These are phyloP conservation scores for Ogataea nakhonphanomensis DNA, from an alignment of 805 yeast genomes.

Conservation along the genomic window DNA sequence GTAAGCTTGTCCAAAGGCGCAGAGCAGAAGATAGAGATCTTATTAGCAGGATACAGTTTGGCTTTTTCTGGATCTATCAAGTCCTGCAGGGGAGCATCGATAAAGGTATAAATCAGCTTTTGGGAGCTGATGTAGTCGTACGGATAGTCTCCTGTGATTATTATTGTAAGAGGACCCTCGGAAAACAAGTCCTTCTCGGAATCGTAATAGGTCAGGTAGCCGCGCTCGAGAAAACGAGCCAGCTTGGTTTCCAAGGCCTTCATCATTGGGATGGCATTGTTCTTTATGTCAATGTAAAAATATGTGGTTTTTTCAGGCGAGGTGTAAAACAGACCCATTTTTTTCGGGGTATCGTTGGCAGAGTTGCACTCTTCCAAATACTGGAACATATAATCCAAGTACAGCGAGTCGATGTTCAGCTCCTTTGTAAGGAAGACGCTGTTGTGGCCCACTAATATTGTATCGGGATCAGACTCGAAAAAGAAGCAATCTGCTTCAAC, in stretches of 20 bases:
- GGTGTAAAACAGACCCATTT: constrained; percentile 42
- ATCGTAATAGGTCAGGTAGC: constrained; percentile 49
- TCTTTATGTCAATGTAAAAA: constrained; percentile 61
- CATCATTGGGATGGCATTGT: constrained; percentile 41
- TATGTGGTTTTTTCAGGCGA: constrained; percentile 46
- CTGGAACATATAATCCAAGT: constrained; percentile 48
- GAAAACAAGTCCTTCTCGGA: constrained; percentile 30
- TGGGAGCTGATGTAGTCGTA: constrained; percentile 32
- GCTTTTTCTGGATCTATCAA: constrained; percentile 16
- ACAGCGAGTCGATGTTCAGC: constrained; percentile 46
- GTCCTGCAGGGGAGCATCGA: constrained; percentile 49
- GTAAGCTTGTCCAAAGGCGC: constrained; percentile 22
- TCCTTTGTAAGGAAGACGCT: constrained; percentile 38
- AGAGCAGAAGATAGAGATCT: constrained; percentile 24
- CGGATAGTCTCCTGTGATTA: constrained; percentile 66
- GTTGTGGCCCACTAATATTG: constrained; percentile 65
- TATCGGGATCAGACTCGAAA: constrained; percentile 27
- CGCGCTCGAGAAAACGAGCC: constrained; percentile 42
- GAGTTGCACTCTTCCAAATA: constrained; percentile 48
- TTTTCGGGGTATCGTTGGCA: not conserved
- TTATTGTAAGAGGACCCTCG: constrained; percentile 56
- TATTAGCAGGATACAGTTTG: constrained; percentile 17
- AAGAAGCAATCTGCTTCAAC: constrained; percentile 69
- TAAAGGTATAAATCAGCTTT: constrained; percentile 38
- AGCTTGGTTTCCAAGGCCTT: constrained; percentile 42